phyloP scores from a whole-genome alignment of 2,329 filamentous ascomycete species.

The Penicillium corylophilum region DNA sequence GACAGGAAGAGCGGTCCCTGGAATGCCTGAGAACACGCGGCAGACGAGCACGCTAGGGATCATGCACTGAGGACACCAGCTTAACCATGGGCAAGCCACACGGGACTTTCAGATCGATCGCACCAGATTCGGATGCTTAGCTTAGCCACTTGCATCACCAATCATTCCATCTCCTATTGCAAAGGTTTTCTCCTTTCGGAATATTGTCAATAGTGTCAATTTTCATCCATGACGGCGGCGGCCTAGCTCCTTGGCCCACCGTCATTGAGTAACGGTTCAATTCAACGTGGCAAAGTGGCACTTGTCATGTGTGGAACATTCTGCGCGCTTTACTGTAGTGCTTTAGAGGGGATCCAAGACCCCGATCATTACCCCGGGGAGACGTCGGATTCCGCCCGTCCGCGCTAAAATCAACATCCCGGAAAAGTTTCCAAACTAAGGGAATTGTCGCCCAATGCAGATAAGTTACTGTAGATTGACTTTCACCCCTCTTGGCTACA shows the following conservation, averaged over 20 bases:
- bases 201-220: neutral
- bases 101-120: neutral
- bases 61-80: neutral
- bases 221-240: neutral
- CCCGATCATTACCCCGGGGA: neutral
- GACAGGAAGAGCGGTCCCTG: neutral
- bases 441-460: neutral
- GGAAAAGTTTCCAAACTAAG: neutral
- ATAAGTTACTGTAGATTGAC: conserved; percentile 2
- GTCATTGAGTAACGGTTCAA: neutral
- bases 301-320: conserved; percentile 3
- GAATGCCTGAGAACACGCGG: neutral
- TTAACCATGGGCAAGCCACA: neutral
- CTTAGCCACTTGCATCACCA: neutral
- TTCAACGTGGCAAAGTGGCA: neutral
- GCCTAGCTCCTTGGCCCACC: neutral
- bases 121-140: neutral
- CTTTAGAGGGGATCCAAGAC: too few relatives aligned
- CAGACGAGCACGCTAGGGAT: too few relatives aligned
- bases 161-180: neutral
- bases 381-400: conserved; percentile 3
- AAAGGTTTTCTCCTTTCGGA: neutral
- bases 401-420: conserved; percentile 1
- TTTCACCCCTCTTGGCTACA: neutral
- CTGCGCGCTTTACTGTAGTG: neutral